Percentiles rank a stretch among this genome's conserved stretches.
Evolutionary conservation across 805 yeast species (phyloP).

Genomic region (Sugiyamaella lignohabitans): DNA sequence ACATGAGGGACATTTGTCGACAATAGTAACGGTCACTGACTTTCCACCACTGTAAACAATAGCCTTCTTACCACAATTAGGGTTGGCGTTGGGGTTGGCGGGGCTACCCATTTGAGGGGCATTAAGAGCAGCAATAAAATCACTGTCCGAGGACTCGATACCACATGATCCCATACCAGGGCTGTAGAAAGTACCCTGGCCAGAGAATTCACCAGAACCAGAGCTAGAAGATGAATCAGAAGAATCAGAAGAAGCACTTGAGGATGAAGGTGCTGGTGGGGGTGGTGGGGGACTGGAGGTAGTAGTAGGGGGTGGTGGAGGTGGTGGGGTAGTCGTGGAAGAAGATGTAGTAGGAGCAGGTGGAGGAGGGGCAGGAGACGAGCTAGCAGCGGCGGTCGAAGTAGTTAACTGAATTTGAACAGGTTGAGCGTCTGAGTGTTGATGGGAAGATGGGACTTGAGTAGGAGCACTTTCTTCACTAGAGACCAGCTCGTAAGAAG

Average conservation of each 20-base stretch:
- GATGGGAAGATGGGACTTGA: conserved; percentile 1
- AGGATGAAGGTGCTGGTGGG: not conserved
- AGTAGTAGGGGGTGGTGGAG: not conserved
- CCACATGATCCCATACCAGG: conserved; percentile 51
- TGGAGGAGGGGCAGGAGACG: conserved; percentile 8
- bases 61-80: conserved; percentile 49
- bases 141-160: conserved; percentile 37
- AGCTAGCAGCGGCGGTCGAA: no score
- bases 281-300: not conserved
- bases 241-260: not conserved
- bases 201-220: conserved; percentile 7
- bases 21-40: conserved; percentile 50
- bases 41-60: conserved; percentile 42
- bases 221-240: not conserved
- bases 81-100: conserved; percentile 37
- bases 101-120: conserved; percentile 36
- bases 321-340: not conserved
- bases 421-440: conserved; percentile 1
- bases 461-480: conserved; percentile 16
- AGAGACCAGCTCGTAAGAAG: conserved; percentile 20
- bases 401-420: conserved; percentile 3
- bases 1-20: conserved; percentile 55
- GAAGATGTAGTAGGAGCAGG: conserved; percentile 1
- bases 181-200: conserved; percentile 23
- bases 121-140: conserved; percentile 47